A percentile compares a stretch with the other conserved stretches of the same genome.
phyloP scores from a whole-genome alignment of 352 stramenopile genomes.

The Globisporangium perplexum region DNA sequence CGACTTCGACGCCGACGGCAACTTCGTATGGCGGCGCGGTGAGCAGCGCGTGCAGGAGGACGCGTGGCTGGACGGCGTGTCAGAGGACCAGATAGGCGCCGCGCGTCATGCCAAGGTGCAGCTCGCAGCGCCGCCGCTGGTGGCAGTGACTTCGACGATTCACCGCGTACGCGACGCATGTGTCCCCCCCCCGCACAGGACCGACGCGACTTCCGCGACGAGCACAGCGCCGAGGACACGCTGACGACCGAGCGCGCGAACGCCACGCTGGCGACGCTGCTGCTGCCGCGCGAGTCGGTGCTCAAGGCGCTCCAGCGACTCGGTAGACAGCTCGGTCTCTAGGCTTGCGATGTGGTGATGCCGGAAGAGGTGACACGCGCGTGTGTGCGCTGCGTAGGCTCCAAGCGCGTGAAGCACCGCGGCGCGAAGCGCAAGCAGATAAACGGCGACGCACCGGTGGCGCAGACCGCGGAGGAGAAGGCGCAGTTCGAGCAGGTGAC shows the following conservation, averaged over 20 bases:
- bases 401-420: slow-evolving; percentile 42
- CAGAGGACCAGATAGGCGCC: slow-evolving; percentile 64
- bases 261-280: slow-evolving; percentile 39
- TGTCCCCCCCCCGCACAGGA: slow-evolving; percentile 16
- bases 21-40: slow-evolving; percentile 81
- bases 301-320: slow-evolving; percentile 70
- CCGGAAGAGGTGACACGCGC: no score
- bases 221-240: slow-evolving; percentile 40
- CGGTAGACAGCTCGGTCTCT: slow-evolving; percentile 21
- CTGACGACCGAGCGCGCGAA: slow-evolving; percentile 58
- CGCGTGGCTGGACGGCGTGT: slow-evolving; percentile 71
- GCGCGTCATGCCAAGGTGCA: slow-evolving; percentile 52
- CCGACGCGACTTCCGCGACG: slow-evolving; percentile 46
- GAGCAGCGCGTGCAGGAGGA: slow-evolving; percentile 76
- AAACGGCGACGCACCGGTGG: slow-evolving; percentile 12
- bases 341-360: no score
- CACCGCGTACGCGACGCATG: not conserved
- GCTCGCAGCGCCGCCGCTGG: not conserved
- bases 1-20: slow-evolving; percentile 72
- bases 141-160: not conserved
- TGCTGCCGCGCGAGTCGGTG: slow-evolving; percentile 69
- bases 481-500: slow-evolving; percentile 76
- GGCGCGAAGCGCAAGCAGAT: slow-evolving; percentile 55
- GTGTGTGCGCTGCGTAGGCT: slow-evolving; percentile 18
- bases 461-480: slow-evolving; percentile 66